These are phyloP conservation scores for Aspergillus haitiensis DNA, from an alignment of 495 filamentous ascomycete genomes.

Conservation along the genomic window DNA sequence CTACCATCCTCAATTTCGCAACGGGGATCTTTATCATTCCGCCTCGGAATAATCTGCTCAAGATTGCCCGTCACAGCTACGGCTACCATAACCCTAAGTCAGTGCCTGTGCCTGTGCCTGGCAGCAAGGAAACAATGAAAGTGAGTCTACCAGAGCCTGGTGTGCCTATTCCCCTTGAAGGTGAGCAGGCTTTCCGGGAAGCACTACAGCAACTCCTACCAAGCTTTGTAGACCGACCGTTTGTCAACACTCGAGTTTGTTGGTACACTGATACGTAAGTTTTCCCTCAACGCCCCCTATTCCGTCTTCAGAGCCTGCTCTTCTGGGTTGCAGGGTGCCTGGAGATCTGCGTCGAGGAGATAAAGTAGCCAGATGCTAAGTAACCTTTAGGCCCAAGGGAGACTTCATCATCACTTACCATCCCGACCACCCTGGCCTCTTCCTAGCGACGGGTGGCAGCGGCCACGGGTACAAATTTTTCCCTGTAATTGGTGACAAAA, in stretches of 20 bases:
- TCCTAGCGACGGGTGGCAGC: slow-evolving; percentile 81
- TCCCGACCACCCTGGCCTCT: slow-evolving; percentile 63
- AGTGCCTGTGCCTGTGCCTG: slow-evolving; percentile 40
- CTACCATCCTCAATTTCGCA: slow-evolving; percentile 75
- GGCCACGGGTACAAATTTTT: slow-evolving; percentile 91
- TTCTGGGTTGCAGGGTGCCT: not conserved
- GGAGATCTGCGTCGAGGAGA: not conserved
- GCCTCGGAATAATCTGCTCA: slow-evolving; percentile 67
- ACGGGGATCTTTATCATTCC: slow-evolving; percentile 84
- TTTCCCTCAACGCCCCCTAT: not conserved
- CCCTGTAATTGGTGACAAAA: slow-evolving; percentile 77
- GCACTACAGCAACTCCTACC: slow-evolving; percentile 65
- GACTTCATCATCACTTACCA: slow-evolving; percentile 83
- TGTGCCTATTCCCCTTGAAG: slow-evolving; percentile 57
- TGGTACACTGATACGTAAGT: slow-evolving; percentile 83
- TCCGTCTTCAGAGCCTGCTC: not conserved
- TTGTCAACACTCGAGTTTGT: slow-evolving; percentile 71
- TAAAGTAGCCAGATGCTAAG: not conserved
- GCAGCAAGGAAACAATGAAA: slow-evolving; percentile 34
- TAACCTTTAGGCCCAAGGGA: slow-evolving; percentile 52
- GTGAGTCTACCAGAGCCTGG: slow-evolving; percentile 43
- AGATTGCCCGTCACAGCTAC: slow-evolving; percentile 78
- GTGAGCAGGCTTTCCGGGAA: slow-evolving; percentile 57
- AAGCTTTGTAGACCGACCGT: slow-evolving; percentile 61
- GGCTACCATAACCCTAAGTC: slow-evolving; percentile 72